Conservation (phyloP, 352 stramenopile genomes). For the Globisporangium lucens region DNA sequence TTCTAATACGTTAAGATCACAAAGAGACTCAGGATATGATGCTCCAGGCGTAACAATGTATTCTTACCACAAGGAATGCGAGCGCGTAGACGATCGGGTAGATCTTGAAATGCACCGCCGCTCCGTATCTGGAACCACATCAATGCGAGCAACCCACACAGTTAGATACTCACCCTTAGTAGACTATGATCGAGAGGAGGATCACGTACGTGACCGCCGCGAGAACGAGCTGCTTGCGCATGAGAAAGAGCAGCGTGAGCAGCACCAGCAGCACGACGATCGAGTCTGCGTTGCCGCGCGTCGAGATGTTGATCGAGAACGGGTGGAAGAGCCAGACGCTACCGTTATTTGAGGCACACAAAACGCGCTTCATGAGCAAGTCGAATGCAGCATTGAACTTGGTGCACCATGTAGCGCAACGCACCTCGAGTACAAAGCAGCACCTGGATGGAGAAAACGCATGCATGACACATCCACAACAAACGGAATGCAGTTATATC, state of each 20-base stretch:
- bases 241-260: slow-evolving; percentile 83
- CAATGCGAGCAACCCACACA: neutral
- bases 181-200: neutral
- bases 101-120: slow-evolving; percentile 98
- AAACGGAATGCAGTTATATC: neutral
- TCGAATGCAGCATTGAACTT: neutral
- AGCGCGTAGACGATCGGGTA: slow-evolving; percentile 98
- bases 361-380: neutral
- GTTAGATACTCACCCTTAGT: neutral
- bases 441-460: slow-evolving; percentile 25
- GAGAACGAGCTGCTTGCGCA: slow-evolving; percentile 74
- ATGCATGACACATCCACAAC: neutral
- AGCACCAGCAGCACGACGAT: slow-evolving; percentile 94
- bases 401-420: neutral
- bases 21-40: neutral
- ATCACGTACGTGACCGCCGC: slow-evolving; percentile 59
- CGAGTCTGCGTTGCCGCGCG: slow-evolving; percentile 96
- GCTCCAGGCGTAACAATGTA: neutral
- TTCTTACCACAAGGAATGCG: slow-evolving; percentile 78
- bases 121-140: slow-evolving; percentile 74
- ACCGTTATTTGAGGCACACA: neutral
- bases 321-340: slow-evolving; percentile 97
- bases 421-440: slow-evolving; percentile 61
- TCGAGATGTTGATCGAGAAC: slow-evolving; percentile 98
- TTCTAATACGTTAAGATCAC: neutral